A percentile compares a stretch with the other conserved stretches of the same genome.
Conservation (phyloP, 108 stramenopile genomes). For the Chaetoceros tenuissimus region DNA sequence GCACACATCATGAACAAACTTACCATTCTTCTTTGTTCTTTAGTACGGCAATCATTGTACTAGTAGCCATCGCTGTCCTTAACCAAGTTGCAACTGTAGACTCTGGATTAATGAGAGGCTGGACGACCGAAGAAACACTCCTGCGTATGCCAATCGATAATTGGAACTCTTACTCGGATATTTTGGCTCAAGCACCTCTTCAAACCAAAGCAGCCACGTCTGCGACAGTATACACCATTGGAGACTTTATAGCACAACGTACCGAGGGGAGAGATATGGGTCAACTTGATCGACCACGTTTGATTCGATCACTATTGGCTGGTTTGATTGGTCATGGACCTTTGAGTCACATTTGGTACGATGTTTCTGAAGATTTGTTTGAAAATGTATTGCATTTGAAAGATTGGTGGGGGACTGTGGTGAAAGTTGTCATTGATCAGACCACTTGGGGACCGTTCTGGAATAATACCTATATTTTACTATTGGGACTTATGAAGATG, state of each 20-base stretch:
- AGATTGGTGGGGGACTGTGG: constrained; percentile 55
- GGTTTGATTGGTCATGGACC: constrained; percentile 82
- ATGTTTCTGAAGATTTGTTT: constrained; percentile 52
- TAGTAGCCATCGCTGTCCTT: constrained; percentile 11
- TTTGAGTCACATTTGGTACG: constrained; percentile 72
- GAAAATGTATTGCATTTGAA: constrained; percentile 28
- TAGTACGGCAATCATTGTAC: constrained; percentile 19
- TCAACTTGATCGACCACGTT: constrained; percentile 48
- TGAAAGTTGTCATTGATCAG: constrained; percentile 65
- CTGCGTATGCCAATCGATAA: constrained; percentile 38
- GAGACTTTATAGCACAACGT: constrained; percentile 66
- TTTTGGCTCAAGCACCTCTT: constrained; percentile 29
- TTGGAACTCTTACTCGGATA: constrained; percentile 29
- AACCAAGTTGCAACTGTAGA: constrained; percentile 24
- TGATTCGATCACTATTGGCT: constrained; percentile 47
- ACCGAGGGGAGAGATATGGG: constrained; percentile 42
- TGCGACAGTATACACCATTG: constrained; percentile 60
- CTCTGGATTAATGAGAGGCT: constrained; percentile 24
- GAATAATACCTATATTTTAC: constrained; percentile 50
- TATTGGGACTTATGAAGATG: constrained; percentile 53
- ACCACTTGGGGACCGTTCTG: constrained; percentile 37
- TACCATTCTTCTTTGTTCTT: neutral
- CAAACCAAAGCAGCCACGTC: constrained; percentile 49
- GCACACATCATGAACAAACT: too few species aligned
- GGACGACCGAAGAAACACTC: constrained; percentile 29